phyloP scores from a whole-genome alignment of 2,329 filamentous ascomycete species.

The Cladophialophora psammophila region DNA sequence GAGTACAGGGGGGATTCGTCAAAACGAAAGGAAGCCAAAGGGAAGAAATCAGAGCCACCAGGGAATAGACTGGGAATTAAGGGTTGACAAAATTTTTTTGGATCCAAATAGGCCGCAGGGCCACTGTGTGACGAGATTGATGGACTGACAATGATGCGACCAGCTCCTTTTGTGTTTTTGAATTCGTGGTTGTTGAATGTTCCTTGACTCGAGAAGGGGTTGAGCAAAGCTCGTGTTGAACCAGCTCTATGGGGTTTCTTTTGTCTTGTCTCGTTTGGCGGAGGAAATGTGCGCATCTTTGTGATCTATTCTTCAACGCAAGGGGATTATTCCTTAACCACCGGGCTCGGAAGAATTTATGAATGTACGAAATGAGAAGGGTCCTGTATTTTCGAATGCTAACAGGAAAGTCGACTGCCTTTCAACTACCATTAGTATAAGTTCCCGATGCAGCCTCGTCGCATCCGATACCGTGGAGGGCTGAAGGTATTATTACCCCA shows the following conservation, averaged over 20 bases:
- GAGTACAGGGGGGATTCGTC: not conserved
- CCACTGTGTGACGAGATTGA: conserved; percentile 20
- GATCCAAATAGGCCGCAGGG: conserved; percentile 29
- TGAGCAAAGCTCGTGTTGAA: not conserved
- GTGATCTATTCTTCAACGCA: conserved; percentile 20
- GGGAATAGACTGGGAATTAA: conserved; percentile 30
- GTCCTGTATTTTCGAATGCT: conserved; percentile 1
- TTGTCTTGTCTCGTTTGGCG: conserved; percentile 20
- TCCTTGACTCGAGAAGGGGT: not conserved
- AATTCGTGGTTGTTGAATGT: conserved; percentile 20
- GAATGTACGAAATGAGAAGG: conserved; percentile 36
- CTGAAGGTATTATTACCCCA: not conserved
- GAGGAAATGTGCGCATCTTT: conserved; percentile 23
- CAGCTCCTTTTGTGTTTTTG: conserved; percentile 4
- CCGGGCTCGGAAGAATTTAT: conserved; percentile 28
- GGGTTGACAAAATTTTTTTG: conserved; percentile 20
- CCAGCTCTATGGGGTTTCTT: conserved; percentile 14
- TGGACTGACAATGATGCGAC: conserved; percentile 22
- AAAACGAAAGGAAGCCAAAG: not conserved
- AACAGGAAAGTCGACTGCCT: not conserved
- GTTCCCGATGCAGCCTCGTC: not conserved
- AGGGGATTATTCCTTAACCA: conserved; percentile 17
- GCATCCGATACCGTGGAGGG: not conserved
- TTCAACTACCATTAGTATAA: too few species aligned
- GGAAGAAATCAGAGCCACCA: conserved; percentile 1